Base-by-base conservation (phyloP, 495 filamentous ascomycete species). In the Penicillium roqueforti region DNA sequence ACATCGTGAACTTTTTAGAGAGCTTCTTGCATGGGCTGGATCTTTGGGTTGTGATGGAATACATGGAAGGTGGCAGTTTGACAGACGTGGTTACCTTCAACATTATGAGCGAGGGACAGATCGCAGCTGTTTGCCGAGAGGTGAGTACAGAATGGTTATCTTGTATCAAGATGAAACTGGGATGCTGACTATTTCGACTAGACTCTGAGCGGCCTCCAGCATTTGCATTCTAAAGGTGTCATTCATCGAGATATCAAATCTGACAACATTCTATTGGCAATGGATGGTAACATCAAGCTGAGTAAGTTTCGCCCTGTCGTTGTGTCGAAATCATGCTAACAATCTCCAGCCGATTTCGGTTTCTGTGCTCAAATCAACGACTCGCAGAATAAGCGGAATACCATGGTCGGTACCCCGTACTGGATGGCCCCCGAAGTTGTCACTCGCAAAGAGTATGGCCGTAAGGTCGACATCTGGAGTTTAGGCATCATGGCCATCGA, bases 401-500 rank as follows among this genome's bases (percentile, higher is more conserved):
- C 93, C 4, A 98, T 98, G 93, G 93, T 98, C 50, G 93, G 93
- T 20, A 98, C 93, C 19, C 93, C 93, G 2, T 98, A 98, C 68
- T 98, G 93, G 93, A 98, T 98, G 93, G 93, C 93, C 3, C 93
- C 93, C 4, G 93, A 98, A 68, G 92, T 98, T 18, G 93, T 98
- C 9, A 97, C 91, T 4, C 78, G 91, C 16, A 97, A 98, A 67
- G 93, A 97, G 68, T 98, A 98, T 68, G 95, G 93, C 56, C 87
- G 93, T 44, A 98, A 98, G 67, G 91, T 98, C 47, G 93, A 98
- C 66, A 97, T 98, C 60, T 98, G 93, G 93, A 93, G 88, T 65
- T 72, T 98, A 45, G 93, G 93, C 51, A 98, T 98, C 70, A 98
- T 98, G 93, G 91, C 93, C n/a, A 98, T 98, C 60, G 93, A 98